These are phyloP conservation scores for Chalaropsis thielavioides DNA, from an alignment of 2,329 filamentous ascomycete species.

Conservation along the genomic window DNA sequence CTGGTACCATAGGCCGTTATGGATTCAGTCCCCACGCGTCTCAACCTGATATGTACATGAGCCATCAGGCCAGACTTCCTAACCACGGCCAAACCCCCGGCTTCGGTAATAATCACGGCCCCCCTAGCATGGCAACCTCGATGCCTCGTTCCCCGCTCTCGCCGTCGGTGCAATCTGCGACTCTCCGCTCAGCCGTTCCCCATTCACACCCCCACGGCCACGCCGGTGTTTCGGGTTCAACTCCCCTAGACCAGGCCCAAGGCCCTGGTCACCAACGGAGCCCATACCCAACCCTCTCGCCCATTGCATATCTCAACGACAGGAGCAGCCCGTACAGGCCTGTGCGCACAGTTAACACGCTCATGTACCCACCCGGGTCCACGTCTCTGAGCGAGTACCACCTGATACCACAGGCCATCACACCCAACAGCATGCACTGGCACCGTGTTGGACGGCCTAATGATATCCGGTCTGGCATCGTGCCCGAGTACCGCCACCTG, in stretches of 20 bases:
- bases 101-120: not conserved
- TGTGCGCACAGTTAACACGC: constrained; percentile 73
- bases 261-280: constrained; percentile 4
- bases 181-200: constrained; percentile 4
- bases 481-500: constrained; percentile 40
- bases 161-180: constrained; percentile 9
- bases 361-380: constrained; percentile 78
- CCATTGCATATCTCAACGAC: constrained; percentile 74
- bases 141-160: constrained; percentile 41
- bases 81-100: not conserved
- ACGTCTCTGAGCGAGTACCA: constrained; percentile 63
- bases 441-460: constrained; percentile 58
- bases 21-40: constrained; percentile 20
- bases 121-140: constrained; percentile 23
- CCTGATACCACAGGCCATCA: constrained; percentile 35
- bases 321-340: constrained; percentile 86
- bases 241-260: not conserved
- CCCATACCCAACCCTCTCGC: constrained; percentile 43
- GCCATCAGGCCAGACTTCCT: not conserved
- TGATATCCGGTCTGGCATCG: constrained; percentile 53
- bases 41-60: not conserved
- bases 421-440: constrained; percentile 67
- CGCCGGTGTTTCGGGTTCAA: not conserved
- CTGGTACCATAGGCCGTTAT: constrained; percentile 32
- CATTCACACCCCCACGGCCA: constrained; percentile 1